Evolutionary conservation across 2,329 filamentous ascomycete genomes (phyloP).

Genomic region (Epichloe uncinata): DNA sequence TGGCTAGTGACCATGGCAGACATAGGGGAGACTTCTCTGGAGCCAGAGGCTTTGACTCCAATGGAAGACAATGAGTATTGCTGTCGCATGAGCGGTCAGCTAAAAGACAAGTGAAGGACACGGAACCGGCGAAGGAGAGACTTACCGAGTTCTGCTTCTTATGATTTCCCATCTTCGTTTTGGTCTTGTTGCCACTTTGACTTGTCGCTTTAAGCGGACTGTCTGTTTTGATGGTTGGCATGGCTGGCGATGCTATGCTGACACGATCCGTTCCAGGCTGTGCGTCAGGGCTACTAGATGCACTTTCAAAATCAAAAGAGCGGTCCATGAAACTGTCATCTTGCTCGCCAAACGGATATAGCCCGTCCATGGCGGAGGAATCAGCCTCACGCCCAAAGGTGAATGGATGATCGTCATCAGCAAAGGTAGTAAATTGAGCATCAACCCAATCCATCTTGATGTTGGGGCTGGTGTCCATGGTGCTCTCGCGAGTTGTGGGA

Average conservation of each 20-base stretch:
- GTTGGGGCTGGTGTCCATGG: constrained; percentile 29
- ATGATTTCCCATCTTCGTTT: constrained; percentile 16
- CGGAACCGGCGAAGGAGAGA: constrained; percentile 7
- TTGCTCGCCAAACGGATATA: constrained; percentile 20
- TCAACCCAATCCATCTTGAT: constrained; percentile 31
- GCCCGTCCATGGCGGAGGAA: constrained; percentile 14
- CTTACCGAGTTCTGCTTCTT: constrained; percentile 31
- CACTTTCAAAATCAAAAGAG: constrained; percentile 45
- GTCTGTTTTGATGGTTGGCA: constrained; percentile 26
- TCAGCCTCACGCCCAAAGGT: constrained; percentile 18
- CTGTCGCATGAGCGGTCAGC: constrained; percentile 24
- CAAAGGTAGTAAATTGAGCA: constrained; percentile 18
- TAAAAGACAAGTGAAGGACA: not conserved
- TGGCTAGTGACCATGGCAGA: constrained; percentile 39
- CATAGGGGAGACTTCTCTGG: constrained; percentile 41
- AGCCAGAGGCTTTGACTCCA: constrained; percentile 31
- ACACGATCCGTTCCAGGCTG: constrained; percentile 10
- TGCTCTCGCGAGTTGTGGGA: constrained; percentile 26
- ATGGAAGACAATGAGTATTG: constrained; percentile 38
- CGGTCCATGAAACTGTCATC: constrained; percentile 33
- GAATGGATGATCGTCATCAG: constrained; percentile 26
- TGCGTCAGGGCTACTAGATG: constrained; percentile 41
- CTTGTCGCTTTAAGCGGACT: constrained; percentile 14
- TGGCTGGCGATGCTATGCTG: constrained; percentile 29
- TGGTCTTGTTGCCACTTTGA: constrained; percentile 8